Percentiles rank a stretch among this genome's conserved stretches.
These are phyloP conservation scores for Primulina huaijiensis DNA, from an alignment of 257 asterid genomes.

Conservation along the genomic window DNA sequence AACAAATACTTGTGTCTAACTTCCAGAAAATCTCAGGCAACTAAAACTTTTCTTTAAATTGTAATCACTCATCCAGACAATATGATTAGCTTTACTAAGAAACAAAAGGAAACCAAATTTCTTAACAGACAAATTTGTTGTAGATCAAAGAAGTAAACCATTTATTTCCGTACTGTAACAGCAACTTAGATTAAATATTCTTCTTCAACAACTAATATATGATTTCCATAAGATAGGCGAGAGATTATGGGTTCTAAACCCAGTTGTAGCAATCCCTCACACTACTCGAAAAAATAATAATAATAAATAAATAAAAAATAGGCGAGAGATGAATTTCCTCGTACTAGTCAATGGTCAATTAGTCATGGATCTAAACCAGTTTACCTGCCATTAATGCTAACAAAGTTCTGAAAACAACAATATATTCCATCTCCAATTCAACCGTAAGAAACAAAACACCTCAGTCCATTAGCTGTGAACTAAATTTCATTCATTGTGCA, in stretches of 20 bases:
- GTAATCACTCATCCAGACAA: background rate
- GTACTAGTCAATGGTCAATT: background rate
- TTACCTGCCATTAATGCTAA: background rate
- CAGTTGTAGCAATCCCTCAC: no score
- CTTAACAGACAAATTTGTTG: background rate
- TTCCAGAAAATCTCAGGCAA: background rate
- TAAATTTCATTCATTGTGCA: background rate
- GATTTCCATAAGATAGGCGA: background rate
- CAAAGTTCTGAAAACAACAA: background rate
- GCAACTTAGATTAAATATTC: no score
- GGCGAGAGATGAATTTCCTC: slow-evolving; percentile 5
- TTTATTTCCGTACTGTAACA: background rate
- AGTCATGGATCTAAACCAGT: background rate
- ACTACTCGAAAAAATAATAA: no score
- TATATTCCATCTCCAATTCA: background rate
- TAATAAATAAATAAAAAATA: no score
- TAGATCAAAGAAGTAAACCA: background rate
- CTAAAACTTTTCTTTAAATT: background rate
- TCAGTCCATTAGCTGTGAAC: background rate
- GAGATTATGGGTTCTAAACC: background rate
- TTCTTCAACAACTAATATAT: background rate
- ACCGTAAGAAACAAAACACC: slow-evolving; percentile 1
- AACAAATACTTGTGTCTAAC: background rate
- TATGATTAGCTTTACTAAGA: background rate
- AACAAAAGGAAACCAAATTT: background rate